phyloP scores from a whole-genome alignment of 1,139 yeast species.

The Zygosaccharomyces sapae region DNA sequence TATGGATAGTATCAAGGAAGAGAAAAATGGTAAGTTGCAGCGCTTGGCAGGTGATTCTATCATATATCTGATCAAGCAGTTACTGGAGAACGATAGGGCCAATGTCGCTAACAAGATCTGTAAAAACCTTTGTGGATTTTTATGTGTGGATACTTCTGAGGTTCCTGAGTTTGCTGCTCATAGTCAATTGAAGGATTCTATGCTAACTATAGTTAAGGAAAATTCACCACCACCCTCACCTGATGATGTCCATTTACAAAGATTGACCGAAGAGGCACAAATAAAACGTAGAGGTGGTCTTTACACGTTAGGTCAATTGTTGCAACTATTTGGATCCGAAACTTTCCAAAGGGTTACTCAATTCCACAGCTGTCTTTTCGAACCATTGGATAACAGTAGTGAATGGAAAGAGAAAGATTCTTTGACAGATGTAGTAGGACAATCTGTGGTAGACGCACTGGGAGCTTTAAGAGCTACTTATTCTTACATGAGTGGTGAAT shows the following conservation, averaged over 20 bases:
- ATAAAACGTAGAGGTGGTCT: conserved; percentile 83
- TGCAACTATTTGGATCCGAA: conserved; percentile 47
- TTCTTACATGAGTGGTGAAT: conserved; percentile 51
- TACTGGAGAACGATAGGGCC: conserved; percentile 53
- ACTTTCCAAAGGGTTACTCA: conserved; percentile 66
- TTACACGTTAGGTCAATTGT: conserved; percentile 57
- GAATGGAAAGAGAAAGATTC: conserved; percentile 37
- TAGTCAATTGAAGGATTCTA: conserved; percentile 49
- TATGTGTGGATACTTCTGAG: conserved; percentile 93
- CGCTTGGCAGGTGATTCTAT: conserved; percentile 68
- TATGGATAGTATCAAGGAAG: conserved; percentile 89
- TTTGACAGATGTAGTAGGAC: conserved; percentile 55
- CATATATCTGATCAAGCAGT: conserved; percentile 55
- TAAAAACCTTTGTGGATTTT: conserved; percentile 84
- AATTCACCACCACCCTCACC: conserved; percentile 67
- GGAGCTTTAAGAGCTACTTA: conserved; percentile 76
- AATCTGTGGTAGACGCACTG: conserved; percentile 77
- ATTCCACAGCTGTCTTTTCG: conserved; percentile 61
- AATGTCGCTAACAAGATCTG: conserved; percentile 84
- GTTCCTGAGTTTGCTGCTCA: conserved; percentile 88
- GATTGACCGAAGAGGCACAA: conserved; percentile 66
- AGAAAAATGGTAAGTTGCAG: conserved; percentile 64
- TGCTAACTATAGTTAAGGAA: conserved; percentile 76
- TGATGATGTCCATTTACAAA: conserved; percentile 60
- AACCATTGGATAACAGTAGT: conserved; percentile 48